These are phyloP conservation scores for Microdochium nivale DNA, from an alignment of 2,329 filamentous ascomycete genomes.

Conservation along the genomic window DNA sequence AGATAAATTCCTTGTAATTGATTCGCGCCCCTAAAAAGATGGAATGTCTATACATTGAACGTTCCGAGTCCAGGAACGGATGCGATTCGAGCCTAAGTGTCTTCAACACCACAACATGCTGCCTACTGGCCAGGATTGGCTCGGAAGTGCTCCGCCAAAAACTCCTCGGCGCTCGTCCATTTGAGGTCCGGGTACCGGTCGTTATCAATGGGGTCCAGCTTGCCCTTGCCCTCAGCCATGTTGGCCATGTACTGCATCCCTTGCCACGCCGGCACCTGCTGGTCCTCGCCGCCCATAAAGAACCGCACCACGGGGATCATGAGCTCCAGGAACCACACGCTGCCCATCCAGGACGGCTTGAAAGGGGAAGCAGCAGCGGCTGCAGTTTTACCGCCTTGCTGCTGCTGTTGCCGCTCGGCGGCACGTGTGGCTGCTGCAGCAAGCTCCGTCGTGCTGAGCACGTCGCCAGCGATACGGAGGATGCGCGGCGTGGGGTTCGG, in stretches of 20 bases:
- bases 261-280: constrained; percentile 9
- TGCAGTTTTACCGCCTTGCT: no score
- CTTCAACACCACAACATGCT: no score
- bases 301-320: constrained; percentile 4
- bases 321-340: constrained; percentile 5
- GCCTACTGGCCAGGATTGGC: no score
- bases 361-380: no score
- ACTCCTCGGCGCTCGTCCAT: constrained; percentile 7
- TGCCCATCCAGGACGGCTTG: constrained; percentile 4
- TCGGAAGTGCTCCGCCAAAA: constrained; percentile 6
- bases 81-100: no score
- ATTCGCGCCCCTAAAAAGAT: no score
- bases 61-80: no score
- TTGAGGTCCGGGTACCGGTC: constrained; percentile 8
- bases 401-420: background rate
- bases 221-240: constrained; percentile 8
- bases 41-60: no score
- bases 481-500: constrained; percentile 7
- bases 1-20: no score
- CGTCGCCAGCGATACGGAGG: constrained; percentile 10
- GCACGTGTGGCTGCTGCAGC: constrained; percentile 2
- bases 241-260: constrained; percentile 10
- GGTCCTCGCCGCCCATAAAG: constrained; percentile 5
- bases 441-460: constrained; percentile 4
- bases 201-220: constrained; percentile 9